phyloP scores from a whole-genome alignment of 352 stramenopile species.

The Phytophthora podocarpi region DNA sequence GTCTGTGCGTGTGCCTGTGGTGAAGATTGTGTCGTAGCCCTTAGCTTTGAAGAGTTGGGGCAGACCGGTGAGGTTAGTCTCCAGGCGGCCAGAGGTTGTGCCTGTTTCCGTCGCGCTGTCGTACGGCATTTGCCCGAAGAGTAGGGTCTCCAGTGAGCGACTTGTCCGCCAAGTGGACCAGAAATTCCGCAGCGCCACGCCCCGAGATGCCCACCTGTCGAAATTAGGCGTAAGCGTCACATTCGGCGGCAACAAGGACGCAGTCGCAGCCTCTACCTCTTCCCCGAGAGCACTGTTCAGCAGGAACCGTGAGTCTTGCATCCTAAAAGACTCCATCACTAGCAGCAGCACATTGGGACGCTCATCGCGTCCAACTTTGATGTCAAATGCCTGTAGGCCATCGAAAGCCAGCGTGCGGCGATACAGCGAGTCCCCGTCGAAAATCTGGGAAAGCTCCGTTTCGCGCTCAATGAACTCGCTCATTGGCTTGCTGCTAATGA shows the following conservation, averaged over 20 bases:
- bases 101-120: conserved; percentile 60
- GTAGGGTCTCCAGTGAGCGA: conserved; percentile 63
- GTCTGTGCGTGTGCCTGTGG: conserved; percentile 53
- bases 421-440: conserved; percentile 48
- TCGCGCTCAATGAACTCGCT: conserved; percentile 52
- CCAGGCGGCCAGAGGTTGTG: conserved; percentile 42
- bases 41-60: conserved; percentile 64
- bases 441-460: conserved; percentile 48
- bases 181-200: conserved; percentile 60
- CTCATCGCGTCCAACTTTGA: conserved; percentile 40
- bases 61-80: conserved; percentile 48
- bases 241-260: conserved; percentile 43
- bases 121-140: conserved; percentile 71
- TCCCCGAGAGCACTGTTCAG: conserved; percentile 16
- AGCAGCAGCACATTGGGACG: conserved; percentile 69
- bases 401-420: conserved; percentile 53
- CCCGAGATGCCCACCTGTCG: conserved; percentile 55
- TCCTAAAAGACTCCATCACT: conserved; percentile 68
- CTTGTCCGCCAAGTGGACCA: conserved; percentile 77
- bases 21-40: conserved; percentile 71
- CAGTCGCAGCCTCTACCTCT: conserved; percentile 34
- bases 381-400: conserved; percentile 62
- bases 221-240: conserved; percentile 71
- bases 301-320: conserved; percentile 62
- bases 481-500: conserved; percentile 26